Evolutionary conservation across 2,329 filamentous ascomycete genomes (phyloP).

Genomic region (Trichoderma sp.): DNA sequence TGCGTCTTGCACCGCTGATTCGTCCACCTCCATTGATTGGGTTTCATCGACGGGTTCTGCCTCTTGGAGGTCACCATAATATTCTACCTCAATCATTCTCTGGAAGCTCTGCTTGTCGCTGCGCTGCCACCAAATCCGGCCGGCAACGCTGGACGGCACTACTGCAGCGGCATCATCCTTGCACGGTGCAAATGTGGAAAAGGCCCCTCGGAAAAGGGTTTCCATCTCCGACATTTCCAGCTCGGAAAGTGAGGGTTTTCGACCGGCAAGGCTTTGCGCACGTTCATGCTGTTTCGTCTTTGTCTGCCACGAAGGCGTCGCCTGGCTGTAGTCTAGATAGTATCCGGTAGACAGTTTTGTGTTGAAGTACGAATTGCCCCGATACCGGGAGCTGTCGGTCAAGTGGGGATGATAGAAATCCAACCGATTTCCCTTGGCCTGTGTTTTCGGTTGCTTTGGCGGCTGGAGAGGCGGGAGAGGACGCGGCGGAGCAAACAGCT

Average conservation of each 20-base stretch:
- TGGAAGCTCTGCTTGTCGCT: constrained; percentile 66
- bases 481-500: constrained; percentile 70
- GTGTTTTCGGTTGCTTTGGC: constrained; percentile 70
- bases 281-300: constrained; percentile 70
- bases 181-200: constrained; percentile 77
- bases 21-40: constrained; percentile 48
- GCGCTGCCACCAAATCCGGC: constrained; percentile 76
- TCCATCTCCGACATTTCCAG: constrained; percentile 69
- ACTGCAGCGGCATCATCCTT: constrained; percentile 73
- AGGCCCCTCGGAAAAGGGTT: constrained; percentile 72
- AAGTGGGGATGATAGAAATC: constrained; percentile 57
- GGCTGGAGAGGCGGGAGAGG: constrained; percentile 66
- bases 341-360: constrained; percentile 66
- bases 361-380: constrained; percentile 63
- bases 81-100: constrained; percentile 59
- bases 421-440: constrained; percentile 62
- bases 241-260: constrained; percentile 57
- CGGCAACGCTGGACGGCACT: constrained; percentile 66
- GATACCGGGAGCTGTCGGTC: constrained; percentile 56
- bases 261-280: constrained; percentile 65
- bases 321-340: constrained; percentile 71
- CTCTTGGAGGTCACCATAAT: constrained; percentile 44
- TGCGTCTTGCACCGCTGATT: constrained; percentile 53
- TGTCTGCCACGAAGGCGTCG: constrained; percentile 55
- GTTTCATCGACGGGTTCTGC: constrained; percentile 38